Percentiles rank a stretch among this genome's conserved stretches.
These are phyloP conservation scores for Colletotrichum viniferum DNA, from an alignment of 2,329 filamentous ascomycete species.

Conservation along the genomic window DNA sequence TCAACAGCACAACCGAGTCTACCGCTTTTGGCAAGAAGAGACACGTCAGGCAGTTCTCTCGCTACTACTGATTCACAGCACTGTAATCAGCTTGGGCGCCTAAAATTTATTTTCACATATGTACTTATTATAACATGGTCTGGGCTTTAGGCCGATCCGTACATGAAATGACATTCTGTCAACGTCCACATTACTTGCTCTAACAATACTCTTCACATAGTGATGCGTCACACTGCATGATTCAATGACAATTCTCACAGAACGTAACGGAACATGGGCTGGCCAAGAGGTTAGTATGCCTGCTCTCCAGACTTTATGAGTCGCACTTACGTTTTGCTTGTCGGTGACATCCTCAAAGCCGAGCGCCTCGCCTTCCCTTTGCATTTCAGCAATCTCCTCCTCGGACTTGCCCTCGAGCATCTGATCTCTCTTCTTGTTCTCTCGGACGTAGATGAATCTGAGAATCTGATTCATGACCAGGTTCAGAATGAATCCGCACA, in stretches of 20 bases:
- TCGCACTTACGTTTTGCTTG: constrained; percentile 28
- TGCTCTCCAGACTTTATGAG: too few species aligned
- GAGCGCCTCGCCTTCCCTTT: constrained; percentile 4
- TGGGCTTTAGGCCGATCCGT: too few species aligned
- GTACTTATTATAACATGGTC: too few species aligned
- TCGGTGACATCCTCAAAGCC: constrained; percentile 45
- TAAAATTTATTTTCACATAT: too few species aligned
- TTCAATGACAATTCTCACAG: not conserved
- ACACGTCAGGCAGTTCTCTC: not conserved
- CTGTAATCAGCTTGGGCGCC: too few species aligned
- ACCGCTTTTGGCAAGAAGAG: not conserved
- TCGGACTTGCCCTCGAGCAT: constrained; percentile 12
- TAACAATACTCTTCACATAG: too few species aligned
- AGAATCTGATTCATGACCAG: constrained; percentile 12
- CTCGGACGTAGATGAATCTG: constrained; percentile 1
- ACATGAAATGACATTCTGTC: too few species aligned
- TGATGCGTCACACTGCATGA: too few species aligned
- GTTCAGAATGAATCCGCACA: constrained; percentile 7
- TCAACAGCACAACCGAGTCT: constrained; percentile 10
- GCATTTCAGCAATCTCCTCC: constrained; percentile 14
- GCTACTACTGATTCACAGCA: not conserved
- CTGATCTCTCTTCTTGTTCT: constrained; percentile 1
- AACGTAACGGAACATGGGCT: constrained; percentile 18
- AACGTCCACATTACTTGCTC: too few species aligned
- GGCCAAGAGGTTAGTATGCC: too few species aligned